Conservation (phyloP, 768 basidiomycete species). For the Phylloporus sp. region DNA sequence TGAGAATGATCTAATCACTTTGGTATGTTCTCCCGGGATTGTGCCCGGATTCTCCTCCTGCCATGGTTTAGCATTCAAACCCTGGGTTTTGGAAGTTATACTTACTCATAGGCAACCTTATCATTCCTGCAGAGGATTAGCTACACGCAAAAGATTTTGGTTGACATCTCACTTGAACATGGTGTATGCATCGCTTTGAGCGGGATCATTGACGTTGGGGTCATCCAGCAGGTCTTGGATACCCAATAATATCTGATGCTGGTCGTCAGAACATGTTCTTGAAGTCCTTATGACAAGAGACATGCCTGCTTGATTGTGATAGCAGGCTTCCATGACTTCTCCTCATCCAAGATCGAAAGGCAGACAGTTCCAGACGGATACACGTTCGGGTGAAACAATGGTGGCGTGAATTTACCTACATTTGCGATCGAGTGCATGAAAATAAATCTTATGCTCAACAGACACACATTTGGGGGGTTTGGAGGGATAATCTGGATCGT, state of each 20-base stretch:
- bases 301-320: slow-evolving; percentile 97
- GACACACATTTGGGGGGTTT: slow-evolving; percentile 88
- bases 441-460: slow-evolving; percentile 1
- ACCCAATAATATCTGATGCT: slow-evolving; percentile 79
- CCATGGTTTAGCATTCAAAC: background rate
- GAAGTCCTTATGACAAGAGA: background rate
- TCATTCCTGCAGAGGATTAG: slow-evolving; percentile 66
- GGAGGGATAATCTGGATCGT: slow-evolving; percentile 77
- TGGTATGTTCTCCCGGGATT: slow-evolving; percentile 87
- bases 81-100: slow-evolving; percentile 6
- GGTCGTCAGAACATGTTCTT: background rate
- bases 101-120: slow-evolving; percentile 87
- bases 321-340: slow-evolving; percentile 98
- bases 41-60: slow-evolving; percentile 76
- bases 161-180: slow-evolving; percentile 86
- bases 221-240: slow-evolving; percentile 95
- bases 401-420: slow-evolving; percentile 92
- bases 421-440: slow-evolving; percentile 6
- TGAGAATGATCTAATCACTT: slow-evolving; percentile 46
- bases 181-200: slow-evolving; percentile 97
- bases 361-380: slow-evolving; percentile 99
- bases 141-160: background rate
- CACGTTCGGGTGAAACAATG: slow-evolving; percentile 97
- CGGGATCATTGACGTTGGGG: slow-evolving; percentile 96
- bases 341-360: slow-evolving; percentile 95